Evolutionary conservation across 148 eudicot species (phyloP).

Genomic region (Fagopyrum esculentum): DNA sequence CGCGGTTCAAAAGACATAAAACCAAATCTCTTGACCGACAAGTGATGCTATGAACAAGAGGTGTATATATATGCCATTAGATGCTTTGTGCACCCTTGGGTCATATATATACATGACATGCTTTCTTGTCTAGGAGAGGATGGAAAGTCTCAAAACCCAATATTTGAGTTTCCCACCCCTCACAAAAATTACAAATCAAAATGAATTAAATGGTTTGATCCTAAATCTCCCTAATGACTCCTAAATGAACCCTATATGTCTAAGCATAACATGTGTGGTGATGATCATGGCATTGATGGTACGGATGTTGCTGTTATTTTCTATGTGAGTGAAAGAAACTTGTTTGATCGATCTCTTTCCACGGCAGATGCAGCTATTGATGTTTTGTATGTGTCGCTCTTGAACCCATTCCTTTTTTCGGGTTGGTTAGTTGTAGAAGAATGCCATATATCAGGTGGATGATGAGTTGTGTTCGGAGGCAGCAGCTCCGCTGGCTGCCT

Average conservation of each 20-base stretch:
- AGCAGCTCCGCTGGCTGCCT: conserved; percentile 22
- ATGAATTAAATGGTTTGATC: conserved; percentile 16
- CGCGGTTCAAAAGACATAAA: conserved; percentile 38
- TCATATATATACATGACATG: conserved; percentile 13
- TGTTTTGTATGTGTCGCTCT: conserved; percentile 6
- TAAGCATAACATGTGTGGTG: background rate
- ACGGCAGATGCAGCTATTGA: background rate
- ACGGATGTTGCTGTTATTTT: background rate
- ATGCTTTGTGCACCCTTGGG: conserved; percentile 35
- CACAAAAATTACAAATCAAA: conserved; percentile 6
- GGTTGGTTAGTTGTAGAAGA: background rate
- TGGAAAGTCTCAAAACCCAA: conserved; percentile 28
- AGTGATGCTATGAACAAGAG: conserved; percentile 32
- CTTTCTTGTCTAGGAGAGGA: conserved; percentile 18
- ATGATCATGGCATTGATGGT: background rate
- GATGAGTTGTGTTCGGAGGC: conserved; percentile 33
- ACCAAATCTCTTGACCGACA: conserved; percentile 32
- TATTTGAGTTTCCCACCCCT: conserved; percentile 16
- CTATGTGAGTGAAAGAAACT: background rate
- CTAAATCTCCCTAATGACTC: conserved; percentile 1
- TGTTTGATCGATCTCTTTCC: background rate
- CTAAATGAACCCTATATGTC: background rate
- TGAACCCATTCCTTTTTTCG: conserved; percentile 1
- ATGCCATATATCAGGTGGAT: conserved; percentile 14
- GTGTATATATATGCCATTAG: conserved; percentile 22